Conservation (phyloP, 495 filamentous ascomycete genomes). For the Aspergillus hancockii region DNA sequence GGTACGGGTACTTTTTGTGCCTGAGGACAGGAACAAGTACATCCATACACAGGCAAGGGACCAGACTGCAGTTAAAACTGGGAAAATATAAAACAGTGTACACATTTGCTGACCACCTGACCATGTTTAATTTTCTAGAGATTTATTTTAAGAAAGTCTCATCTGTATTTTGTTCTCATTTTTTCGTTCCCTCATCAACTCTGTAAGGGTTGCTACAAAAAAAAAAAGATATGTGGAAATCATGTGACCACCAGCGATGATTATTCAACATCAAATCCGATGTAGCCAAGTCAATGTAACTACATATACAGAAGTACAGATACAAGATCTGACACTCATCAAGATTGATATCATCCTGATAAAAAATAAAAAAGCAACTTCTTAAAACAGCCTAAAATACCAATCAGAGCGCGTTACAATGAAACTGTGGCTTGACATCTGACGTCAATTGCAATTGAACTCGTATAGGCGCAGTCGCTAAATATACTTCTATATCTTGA, state of each 20-base stretch:
- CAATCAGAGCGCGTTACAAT: background rate
- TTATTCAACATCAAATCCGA: background rate
- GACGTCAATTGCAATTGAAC: background rate
- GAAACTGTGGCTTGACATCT: background rate
- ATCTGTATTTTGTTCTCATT: background rate
- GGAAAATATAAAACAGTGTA: background rate
- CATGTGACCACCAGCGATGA: background rate
- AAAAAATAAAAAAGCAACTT: background rate
- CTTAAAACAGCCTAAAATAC: background rate
- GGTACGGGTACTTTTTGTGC: background rate
- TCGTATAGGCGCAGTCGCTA: background rate
- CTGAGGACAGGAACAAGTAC: background rate
- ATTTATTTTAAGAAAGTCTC: background rate
- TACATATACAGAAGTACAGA: background rate
- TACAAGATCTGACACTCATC: background rate
- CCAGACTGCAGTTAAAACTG: background rate
- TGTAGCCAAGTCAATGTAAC: background rate
- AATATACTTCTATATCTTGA: background rate
- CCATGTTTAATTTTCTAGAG: background rate
- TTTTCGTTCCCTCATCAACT: background rate
- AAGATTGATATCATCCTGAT: background rate
- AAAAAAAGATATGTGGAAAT: background rate
- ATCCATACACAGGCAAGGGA: background rate
- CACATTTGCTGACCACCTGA: background rate
- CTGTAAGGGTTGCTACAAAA: background rate